Evolutionary conservation across 2,329 filamentous ascomycete species (phyloP).

Genomic region (Cucurbitaria berberidis): DNA sequence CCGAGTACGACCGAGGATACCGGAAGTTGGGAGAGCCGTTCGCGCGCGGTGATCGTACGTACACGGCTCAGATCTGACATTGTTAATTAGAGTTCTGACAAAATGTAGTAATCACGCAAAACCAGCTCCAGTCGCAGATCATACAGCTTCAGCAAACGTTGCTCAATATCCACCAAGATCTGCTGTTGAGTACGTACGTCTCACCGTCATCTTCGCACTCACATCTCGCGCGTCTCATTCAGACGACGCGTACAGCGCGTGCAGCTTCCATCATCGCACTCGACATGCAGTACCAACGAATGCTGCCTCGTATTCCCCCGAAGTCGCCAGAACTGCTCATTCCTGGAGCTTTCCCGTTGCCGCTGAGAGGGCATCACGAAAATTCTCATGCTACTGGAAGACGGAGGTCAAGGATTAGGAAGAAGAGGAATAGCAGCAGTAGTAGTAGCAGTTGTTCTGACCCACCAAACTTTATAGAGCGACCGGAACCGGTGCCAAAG

Average conservation of each 20-base stretch:
- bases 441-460: conserved; percentile 13
- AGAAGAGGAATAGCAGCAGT: conserved; percentile 10
- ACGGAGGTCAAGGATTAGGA: conserved; percentile 10
- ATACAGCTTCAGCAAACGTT: conserved; percentile 40
- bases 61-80: not conserved
- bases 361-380: conserved; percentile 4
- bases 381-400: conserved; percentile 1
- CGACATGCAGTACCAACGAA: conserved; percentile 36
- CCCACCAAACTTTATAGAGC: conserved; percentile 3
- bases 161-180: conserved; percentile 38
- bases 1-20: conserved; percentile 40
- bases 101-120: conserved; percentile 32
- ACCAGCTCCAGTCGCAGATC: conserved; percentile 41
- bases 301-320: conserved; percentile 17
- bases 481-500: conserved; percentile 1
- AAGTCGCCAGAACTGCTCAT: conserved; percentile 15
- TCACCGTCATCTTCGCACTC: conserved; percentile 32
- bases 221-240: conserved; percentile 35
- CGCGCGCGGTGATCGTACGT: conserved; percentile 40
- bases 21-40: conserved; percentile 37
- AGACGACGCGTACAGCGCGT: conserved; percentile 36
- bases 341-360: conserved; percentile 25
- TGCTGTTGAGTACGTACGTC: conserved; percentile 29
- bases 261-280: conserved; percentile 37
- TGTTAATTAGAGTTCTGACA: conserved; percentile 8